phyloP scores from a whole-genome alignment of 352 stramenopile genomes.

The Globisporangium spinosum region DNA sequence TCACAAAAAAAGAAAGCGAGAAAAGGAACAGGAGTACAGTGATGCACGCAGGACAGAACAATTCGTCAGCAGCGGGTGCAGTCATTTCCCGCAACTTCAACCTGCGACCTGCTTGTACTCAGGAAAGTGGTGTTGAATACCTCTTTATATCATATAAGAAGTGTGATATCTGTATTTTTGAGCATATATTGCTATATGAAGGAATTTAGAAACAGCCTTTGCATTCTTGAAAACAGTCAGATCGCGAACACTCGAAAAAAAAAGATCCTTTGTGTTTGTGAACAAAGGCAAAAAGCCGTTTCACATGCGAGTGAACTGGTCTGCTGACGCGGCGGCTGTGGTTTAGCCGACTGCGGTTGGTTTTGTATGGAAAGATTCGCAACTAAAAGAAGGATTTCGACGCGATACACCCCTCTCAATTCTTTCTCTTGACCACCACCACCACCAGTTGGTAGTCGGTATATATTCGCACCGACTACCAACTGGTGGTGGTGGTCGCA shows the following conservation, averaged over 20 bases:
- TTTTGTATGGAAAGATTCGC: background rate
- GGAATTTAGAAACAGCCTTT: background rate
- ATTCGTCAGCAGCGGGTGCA: background rate
- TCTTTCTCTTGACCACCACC: background rate
- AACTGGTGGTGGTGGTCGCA: too few species aligned
- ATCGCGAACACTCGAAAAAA: background rate
- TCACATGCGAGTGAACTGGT: background rate
- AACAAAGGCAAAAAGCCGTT: background rate
- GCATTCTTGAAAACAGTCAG: background rate
- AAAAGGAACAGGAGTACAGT: background rate
- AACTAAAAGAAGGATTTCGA: too few species aligned
- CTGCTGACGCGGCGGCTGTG: constrained; percentile 7
- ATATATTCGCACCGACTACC: background rate
- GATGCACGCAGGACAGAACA: background rate
- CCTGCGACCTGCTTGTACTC: background rate
- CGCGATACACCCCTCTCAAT: background rate
- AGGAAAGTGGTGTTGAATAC: background rate
- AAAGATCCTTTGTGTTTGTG: background rate
- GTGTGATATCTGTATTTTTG: background rate
- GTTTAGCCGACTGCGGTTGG: background rate
- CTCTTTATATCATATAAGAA: background rate
- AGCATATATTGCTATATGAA: background rate
- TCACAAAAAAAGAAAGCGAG: background rate
- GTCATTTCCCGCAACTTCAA: constrained; percentile 6
- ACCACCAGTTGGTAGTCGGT: too few species aligned